Base-by-base conservation (phyloP, 2,329 filamentous ascomycete genomes). In the Nemania sp. region DNA sequence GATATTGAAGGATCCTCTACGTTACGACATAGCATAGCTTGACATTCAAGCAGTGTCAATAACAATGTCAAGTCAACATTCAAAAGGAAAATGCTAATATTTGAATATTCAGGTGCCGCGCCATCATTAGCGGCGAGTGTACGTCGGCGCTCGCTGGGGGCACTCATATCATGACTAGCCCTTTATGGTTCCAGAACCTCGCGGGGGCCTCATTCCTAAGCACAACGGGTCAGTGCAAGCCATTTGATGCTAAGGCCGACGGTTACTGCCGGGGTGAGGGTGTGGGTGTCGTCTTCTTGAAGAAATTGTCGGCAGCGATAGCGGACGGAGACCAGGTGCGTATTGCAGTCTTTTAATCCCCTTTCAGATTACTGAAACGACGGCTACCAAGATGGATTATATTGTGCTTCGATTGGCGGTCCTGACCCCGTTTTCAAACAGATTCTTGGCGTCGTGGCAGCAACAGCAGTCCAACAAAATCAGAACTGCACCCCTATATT, bases 201-300 rank as follows among this genome's bases (percentile, higher is more conserved):
- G 54, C 68, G 6, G 67, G 40, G 0, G 71, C 63, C 4, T 60
- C 56, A n/a, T 73, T 76, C 42, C 57, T 73, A 10, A 71, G 67
- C 45, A 62, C 69, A 1, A 68, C 65, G 2, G 68, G 69, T 2
- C 65, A 63, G 10, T 72, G 63, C 45, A 68, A 73, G 46, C 68
- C 70, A 1, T 79, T 76, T 51, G 79, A 81, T 54, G 61, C 69
- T 1, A 62, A 66, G 2, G 81, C 77, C 0, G 76, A 82, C 59
- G 84, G 83, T 0, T 86, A 85, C 60, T 82, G 78, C 11, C 74
- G 83, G 2, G 82, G 77, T 0, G 83, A 87, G 50, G 83, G 79
- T 0, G 67, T 76, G 2, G 79, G 67, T 0, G 65, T 73, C 0
- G 65, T 86, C 0, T 66, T 83, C 2, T 61, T 86, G 0, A 86